Conservation (phyloP, 768 basidiomycete species). For the Wakefieldia striispora region DNA sequence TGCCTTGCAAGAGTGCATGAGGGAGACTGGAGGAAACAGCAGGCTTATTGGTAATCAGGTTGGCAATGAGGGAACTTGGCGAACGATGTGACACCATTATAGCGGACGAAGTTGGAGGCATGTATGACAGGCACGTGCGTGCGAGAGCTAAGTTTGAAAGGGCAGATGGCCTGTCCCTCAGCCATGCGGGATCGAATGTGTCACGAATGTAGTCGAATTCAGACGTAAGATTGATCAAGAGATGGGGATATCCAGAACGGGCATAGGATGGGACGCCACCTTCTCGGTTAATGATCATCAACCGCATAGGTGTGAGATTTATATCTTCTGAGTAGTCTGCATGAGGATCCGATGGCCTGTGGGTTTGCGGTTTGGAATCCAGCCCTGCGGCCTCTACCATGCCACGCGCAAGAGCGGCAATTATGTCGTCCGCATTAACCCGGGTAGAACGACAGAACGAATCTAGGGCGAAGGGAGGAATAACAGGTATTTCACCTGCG, state of each 20-base stretch:
- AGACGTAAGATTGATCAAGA: slow-evolving; percentile 89
- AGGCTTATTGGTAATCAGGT: slow-evolving; percentile 97
- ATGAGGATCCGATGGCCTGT: slow-evolving; percentile 31
- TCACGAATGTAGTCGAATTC: slow-evolving; percentile 83
- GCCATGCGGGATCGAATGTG: slow-evolving; percentile 82
- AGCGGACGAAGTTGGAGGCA: slow-evolving; percentile 92
- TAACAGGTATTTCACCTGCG: slow-evolving; percentile 94
- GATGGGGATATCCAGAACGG: slow-evolving; percentile 89
- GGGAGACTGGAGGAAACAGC: slow-evolving; percentile 94
- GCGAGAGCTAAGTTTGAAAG: slow-evolving; percentile 85
- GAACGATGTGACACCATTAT: slow-evolving; percentile 98
- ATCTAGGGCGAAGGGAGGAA: slow-evolving; percentile 90
- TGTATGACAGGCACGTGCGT: slow-evolving; percentile 81
- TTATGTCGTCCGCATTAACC: slow-evolving; percentile 82
- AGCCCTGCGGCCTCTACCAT: slow-evolving; percentile 61
- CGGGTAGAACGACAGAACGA: slow-evolving; percentile 85
- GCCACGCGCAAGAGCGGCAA: slow-evolving; percentile 82
- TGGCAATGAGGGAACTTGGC: slow-evolving; percentile 91
- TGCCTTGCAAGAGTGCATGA: slow-evolving; percentile 86
- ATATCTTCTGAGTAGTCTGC: slow-evolving; percentile 48
- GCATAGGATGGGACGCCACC: slow-evolving; percentile 98
- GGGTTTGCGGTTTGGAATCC: slow-evolving; percentile 41
- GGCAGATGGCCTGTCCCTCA: slow-evolving; percentile 74
- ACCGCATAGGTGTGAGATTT: slow-evolving; percentile 89
- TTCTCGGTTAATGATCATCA: slow-evolving; percentile 97